Evolutionary conservation across 2,329 filamentous ascomycete genomes (phyloP), one percentile per base, ranked within the genome.

Genomic region (Claviceps sp.): DNA sequence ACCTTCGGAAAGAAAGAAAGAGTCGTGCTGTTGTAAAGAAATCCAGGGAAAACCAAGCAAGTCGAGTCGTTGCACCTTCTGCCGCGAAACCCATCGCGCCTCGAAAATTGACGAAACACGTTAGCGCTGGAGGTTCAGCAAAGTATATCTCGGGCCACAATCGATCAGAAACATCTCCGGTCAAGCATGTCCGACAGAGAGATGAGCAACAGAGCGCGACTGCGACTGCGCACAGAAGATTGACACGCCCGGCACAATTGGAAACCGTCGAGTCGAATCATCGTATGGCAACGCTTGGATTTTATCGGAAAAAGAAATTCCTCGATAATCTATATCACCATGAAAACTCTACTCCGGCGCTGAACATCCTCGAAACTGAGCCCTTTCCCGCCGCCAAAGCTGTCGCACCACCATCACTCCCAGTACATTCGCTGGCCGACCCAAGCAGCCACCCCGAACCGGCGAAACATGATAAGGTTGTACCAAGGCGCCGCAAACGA

Each of bases 311-410:
- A 24, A 84, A 83, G 60, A 74, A 67, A 56, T 64, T 69, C 9
- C 65, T 84, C 6, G 81, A 84, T 61, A 70, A 67, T 24, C 58
- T 82, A 24, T 83, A 77, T 60, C 71, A 70, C 49, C 70, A 62
- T 50, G 57, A 61, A 34, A 63, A 26, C 8, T 26, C 49, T 42
- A 41, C 40, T 34, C 20, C 41, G 36, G 24, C 49, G 20, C 14
- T 34, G 34, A 48, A 34, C 4, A 24, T 16, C 13, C 18, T 44
- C 22, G 34, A 20, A 16, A 38, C 9, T 11, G 20, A 36, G 40
- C 1, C 3, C 11, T 37, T 14, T 20, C 11, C 42, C 40, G 34
- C 45, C n/a, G 22, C 42, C 13, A 22, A 51, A 18, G n/a, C 11
- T 20, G 38, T 36, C 30, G 42, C 22, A 14, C 9, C 22, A 11